Conservation (phyloP, 1,284 basidiomycete genomes). For the Malassezia sp. region DNA sequence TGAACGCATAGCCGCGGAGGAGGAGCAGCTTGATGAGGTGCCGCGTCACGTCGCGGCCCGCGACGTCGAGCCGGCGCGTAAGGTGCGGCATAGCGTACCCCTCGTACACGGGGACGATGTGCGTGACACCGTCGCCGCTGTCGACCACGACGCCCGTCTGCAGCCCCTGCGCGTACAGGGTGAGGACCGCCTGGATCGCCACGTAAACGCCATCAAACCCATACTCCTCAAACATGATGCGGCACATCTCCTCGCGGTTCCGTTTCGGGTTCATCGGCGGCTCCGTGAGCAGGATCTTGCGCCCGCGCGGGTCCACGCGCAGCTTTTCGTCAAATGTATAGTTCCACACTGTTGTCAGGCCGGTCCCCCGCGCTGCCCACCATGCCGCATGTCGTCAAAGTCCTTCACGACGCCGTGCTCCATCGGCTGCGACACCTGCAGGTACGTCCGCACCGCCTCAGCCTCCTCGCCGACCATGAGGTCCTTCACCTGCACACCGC, state of each 20-base stretch:
- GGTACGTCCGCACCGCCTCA: constrained; percentile 80
- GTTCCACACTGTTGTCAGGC: constrained; percentile 60
- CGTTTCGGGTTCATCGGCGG: constrained; percentile 98
- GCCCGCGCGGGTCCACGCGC: constrained; percentile 69
- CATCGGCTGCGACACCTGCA: constrained; percentile 95
- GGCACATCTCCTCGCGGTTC: constrained; percentile 84
- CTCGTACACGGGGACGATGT: constrained; percentile 96
- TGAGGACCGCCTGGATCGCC: constrained; percentile 95
- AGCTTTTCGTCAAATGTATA: constrained; percentile 97
- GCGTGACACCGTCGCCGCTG: constrained; percentile 96
- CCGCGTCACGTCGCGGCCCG: constrained; percentile 91
- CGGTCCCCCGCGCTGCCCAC: constrained; percentile 3
- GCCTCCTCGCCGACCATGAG: constrained; percentile 97
- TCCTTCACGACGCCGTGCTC: constrained; percentile 98
- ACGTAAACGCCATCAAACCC: constrained; percentile 92
- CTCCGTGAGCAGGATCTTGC: constrained; percentile 88
- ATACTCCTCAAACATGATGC: constrained; percentile 99
- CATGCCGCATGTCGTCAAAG: constrained; percentile 95
- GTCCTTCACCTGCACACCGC: constrained; percentile 56
- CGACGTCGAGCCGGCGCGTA: constrained; percentile 78
- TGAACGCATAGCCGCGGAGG: constrained; percentile 98
- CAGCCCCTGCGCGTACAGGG: constrained; percentile 90
- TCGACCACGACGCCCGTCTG: constrained; percentile 97
- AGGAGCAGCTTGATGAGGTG: constrained; percentile 96
- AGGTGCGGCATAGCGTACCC: constrained; percentile 90